Percentiles rank a stretch among this genome's conserved stretches.
phyloP scores from a whole-genome alignment of 2,329 filamentous ascomycete species.

The Ophiostoma piceae region DNA sequence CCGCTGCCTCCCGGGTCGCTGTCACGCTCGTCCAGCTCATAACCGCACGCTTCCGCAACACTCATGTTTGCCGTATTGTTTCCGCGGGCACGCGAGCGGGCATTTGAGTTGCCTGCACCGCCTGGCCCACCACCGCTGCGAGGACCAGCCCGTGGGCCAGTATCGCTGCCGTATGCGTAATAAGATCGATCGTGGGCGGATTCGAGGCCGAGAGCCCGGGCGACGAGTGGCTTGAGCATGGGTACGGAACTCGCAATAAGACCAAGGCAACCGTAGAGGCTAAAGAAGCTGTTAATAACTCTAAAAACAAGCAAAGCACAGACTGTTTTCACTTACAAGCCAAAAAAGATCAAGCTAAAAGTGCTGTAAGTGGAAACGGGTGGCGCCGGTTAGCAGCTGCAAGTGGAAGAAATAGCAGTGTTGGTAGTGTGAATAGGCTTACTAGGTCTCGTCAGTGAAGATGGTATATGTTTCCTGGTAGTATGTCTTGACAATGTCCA shows the following conservation, averaged over 20 bases:
- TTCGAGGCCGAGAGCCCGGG: constrained; percentile 31
- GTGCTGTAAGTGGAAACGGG: constrained; percentile 10
- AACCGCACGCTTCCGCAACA: not conserved
- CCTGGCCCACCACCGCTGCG: not conserved
- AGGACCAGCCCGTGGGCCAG: not conserved
- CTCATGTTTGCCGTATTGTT: not conserved
- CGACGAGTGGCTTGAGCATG: constrained; percentile 37
- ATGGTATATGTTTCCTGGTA: constrained; percentile 35
- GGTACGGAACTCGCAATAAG: constrained; percentile 40
- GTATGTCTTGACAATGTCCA: constrained; percentile 39
- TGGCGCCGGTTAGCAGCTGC: constrained; percentile 3
- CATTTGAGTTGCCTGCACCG: not conserved
- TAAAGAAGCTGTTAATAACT: constrained; percentile 25
- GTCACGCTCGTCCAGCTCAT: constrained; percentile 21
- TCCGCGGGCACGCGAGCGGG: constrained; percentile 2
- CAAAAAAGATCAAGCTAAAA: constrained; percentile 21
- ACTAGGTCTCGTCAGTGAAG: constrained; percentile 35
- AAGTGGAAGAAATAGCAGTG: not conserved
- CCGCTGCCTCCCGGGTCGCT: constrained; percentile 16
- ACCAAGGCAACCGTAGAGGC: constrained; percentile 39
- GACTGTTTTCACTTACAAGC: constrained; percentile 32
- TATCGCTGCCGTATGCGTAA: constrained; percentile 20
- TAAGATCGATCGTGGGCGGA: constrained; percentile 24
- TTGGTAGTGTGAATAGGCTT: constrained; percentile 23
- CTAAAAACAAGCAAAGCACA: no score